phyloP scores from a whole-genome alignment of 2,329 filamentous ascomycete species.

The Pezicula neosporulosa region DNA sequence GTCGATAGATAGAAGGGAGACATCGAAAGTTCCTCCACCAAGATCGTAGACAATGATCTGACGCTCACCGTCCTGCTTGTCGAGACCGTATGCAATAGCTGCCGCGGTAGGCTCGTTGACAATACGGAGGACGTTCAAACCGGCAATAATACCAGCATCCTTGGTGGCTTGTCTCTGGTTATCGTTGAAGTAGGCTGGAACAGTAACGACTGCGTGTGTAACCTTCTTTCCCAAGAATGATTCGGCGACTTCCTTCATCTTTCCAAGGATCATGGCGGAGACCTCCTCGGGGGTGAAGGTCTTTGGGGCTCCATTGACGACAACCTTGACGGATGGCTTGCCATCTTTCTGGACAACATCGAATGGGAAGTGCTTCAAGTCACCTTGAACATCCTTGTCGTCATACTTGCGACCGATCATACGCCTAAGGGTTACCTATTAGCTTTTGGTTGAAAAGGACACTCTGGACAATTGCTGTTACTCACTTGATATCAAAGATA shows the following conservation, averaged over 20 bases:
- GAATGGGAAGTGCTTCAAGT: conserved; percentile 99
- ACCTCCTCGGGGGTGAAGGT: conserved; percentile 78
- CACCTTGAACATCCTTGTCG: conserved; percentile 84
- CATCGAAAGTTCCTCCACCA: conserved; percentile 92
- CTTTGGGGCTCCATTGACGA: conserved; percentile 62
- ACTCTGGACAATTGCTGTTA: conserved; percentile 17
- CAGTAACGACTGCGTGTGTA: conserved; percentile 86
- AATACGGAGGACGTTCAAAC: conserved; percentile 91
- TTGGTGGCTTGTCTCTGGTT: conserved; percentile 96
- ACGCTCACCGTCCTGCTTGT: conserved; percentile 79
- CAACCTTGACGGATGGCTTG: conserved; percentile 81
- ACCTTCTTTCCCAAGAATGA: conserved; percentile 78
- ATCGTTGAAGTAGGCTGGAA: conserved; percentile 98
- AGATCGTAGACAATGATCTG: conserved; percentile 94
- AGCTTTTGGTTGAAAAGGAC: conserved; percentile 21
- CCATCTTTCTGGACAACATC: conserved; percentile 85
- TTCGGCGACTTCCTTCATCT: conserved; percentile 84
- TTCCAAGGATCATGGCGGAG: conserved; percentile 76
- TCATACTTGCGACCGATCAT: conserved; percentile 80
- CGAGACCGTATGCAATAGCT: conserved; percentile 90
- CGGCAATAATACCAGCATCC: conserved; percentile 88
- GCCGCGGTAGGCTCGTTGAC: conserved; percentile 96
- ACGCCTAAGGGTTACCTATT: conserved; percentile 51
- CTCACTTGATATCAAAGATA: conserved; percentile 81
- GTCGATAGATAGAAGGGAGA: conserved; percentile 87